Conservation (phyloP, 441 rosid genomes). For the Jatropha multifida region DNA sequence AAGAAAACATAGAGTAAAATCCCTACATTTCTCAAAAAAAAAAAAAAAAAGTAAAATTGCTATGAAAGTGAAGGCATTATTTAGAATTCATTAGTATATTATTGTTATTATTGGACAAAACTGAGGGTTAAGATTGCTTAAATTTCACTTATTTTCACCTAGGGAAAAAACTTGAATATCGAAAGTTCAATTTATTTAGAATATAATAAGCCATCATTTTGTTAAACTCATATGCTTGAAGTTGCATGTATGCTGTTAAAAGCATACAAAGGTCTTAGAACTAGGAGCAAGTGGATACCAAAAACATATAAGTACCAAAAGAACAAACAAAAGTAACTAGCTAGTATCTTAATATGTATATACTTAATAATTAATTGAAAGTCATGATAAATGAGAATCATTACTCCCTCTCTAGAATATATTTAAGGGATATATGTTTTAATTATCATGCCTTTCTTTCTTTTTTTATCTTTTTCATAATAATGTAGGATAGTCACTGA, state of each 20-base stretch:
- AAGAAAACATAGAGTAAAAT: slow-evolving; percentile 10
- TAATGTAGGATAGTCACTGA: slow-evolving; percentile 9
- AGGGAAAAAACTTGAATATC: background rate
- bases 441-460: background rate
- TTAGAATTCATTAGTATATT: too few relatives aligned
- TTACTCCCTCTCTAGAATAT: background rate
- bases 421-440: background rate
- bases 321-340: too few relatives aligned
- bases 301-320: too few relatives aligned
- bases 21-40: too few relatives aligned
- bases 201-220: background rate
- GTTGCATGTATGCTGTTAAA: background rate
- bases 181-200: background rate
- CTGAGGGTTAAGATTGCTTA: too few relatives aligned
- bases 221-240: too few relatives aligned
- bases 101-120: too few relatives aligned
- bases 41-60: too few relatives aligned
- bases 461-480: background rate
- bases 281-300: too few relatives aligned
- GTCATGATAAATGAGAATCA: background rate
- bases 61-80: too few relatives aligned
- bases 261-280: background rate
- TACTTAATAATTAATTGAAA: background rate
- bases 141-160: background rate
- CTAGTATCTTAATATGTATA: too few relatives aligned